phyloP scores from a whole-genome alignment of 805 yeast genomes.

The Candida tallmaniae region DNA sequence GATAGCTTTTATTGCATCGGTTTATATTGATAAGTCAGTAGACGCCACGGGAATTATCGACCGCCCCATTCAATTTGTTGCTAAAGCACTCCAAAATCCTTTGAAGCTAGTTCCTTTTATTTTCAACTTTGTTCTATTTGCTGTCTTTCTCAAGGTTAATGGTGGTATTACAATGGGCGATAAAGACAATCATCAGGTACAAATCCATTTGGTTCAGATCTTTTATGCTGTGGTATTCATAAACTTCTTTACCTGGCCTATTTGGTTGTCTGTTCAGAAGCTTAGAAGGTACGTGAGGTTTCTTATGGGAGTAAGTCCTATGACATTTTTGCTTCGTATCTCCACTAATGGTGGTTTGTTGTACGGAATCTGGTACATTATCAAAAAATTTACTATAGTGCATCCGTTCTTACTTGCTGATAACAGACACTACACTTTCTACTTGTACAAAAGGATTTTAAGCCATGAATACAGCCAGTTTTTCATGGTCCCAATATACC shows the following conservation, averaged over 20 bases:
- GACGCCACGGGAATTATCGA: no score
- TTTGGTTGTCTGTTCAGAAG: conserved; percentile 56
- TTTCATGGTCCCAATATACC: conserved; percentile 63
- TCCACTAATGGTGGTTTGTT: conserved; percentile 14
- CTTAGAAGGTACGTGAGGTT: conserved; percentile 10
- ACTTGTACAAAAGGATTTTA: conserved; percentile 68
- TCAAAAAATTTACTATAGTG: conserved; percentile 61
- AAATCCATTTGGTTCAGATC: conserved; percentile 72
- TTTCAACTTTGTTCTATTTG: conserved; percentile 50
- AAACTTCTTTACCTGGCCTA: conserved; percentile 63
- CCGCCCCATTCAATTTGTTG: background rate
- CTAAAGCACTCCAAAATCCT: conserved; percentile 22
- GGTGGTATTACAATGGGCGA: conserved; percentile 92
- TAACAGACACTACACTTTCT: conserved; percentile 90
- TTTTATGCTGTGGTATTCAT: conserved; percentile 72
- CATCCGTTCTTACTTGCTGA: conserved; percentile 94
- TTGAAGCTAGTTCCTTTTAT: conserved; percentile 44
- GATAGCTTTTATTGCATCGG: conserved; percentile 59
- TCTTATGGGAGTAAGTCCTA: conserved; percentile 3
- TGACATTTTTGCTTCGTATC: background rate
- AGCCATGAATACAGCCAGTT: conserved; percentile 43
- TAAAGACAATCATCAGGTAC: conserved; percentile 73
- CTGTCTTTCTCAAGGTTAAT: conserved; percentile 55
- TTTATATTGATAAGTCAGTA: conserved; percentile 47
- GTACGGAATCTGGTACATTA: conserved; percentile 37